Conservation (phyloP, 768 basidiomycete genomes). For the Udeniomyces megalosporus region DNA sequence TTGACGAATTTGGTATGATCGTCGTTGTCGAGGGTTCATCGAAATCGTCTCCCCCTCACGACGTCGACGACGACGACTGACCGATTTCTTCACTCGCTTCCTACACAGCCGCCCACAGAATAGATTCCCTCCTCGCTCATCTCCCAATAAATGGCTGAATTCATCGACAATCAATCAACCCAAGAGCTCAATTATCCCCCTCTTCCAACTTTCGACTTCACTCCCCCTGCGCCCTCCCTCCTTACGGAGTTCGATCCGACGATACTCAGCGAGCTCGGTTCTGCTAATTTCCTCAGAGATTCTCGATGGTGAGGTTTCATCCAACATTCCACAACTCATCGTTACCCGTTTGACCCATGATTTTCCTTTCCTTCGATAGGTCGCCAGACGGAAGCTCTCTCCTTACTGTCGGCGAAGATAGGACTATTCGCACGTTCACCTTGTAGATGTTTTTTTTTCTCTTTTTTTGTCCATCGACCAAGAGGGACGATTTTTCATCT, state of each 20-base stretch:
- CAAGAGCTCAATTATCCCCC: too few relatives aligned
- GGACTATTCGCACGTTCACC: conserved; percentile 42
- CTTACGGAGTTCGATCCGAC: background rate
- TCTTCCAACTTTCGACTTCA: too few relatives aligned
- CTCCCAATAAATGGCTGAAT: too few relatives aligned
- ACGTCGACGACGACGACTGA: too few relatives aligned
- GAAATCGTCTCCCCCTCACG: background rate
- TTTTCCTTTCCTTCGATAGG: conserved; percentile 33
- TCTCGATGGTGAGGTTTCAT: conserved; percentile 39
- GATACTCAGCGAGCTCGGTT: background rate
- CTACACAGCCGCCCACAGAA: too few relatives aligned
- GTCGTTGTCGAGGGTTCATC: background rate
- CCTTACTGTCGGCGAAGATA: conserved; percentile 55
- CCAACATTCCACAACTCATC: background rate
- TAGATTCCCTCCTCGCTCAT: too few relatives aligned
- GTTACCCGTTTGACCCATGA: background rate
- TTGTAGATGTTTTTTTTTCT: conserved; percentile 29
- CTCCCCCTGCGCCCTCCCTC: background rate
- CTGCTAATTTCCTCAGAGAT: conserved; percentile 39
- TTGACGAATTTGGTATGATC: background rate
- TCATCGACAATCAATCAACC: too few relatives aligned
- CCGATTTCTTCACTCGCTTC: too few relatives aligned
- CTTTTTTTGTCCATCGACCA: background rate
- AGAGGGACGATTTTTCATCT: background rate
- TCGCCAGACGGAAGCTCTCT: conserved; percentile 55